These are phyloP conservation scores for Gossypium thurberi DNA, from an alignment of 345 rosid species.

Conservation along the genomic window DNA sequence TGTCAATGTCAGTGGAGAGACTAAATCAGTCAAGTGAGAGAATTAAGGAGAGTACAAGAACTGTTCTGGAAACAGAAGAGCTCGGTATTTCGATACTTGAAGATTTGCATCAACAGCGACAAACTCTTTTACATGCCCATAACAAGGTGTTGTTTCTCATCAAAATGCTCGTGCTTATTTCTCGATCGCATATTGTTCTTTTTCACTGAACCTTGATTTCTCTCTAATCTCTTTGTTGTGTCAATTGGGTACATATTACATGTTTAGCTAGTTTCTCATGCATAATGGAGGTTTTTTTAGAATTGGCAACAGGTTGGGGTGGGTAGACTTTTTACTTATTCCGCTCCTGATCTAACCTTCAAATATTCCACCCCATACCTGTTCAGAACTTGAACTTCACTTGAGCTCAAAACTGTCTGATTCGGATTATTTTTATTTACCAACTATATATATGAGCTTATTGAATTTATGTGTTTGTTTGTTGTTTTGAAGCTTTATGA, in stretches of 20 bases:
- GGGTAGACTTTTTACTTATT: neutral
- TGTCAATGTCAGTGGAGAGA: constrained; percentile 75
- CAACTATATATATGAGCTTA: neutral
- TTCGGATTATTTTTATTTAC: neutral
- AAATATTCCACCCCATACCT: neutral
- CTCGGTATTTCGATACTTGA: constrained; percentile 77
- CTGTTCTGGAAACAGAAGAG: constrained; percentile 84
- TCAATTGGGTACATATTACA: neutral
- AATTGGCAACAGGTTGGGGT: neutral
- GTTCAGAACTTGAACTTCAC: neutral
- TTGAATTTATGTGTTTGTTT: neutral
- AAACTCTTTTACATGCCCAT: constrained; percentile 80
- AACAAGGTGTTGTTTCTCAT: constrained; percentile 23
- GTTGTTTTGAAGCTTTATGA: constrained; percentile 49
- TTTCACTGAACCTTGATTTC: neutral
- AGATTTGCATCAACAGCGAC: constrained; percentile 85
- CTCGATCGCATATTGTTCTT: neutral
- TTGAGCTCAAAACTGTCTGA: neutral
- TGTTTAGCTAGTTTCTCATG: neutral
- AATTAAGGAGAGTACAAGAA: constrained; percentile 82
- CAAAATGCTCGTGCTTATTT: no score
- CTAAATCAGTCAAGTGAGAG: constrained; percentile 66
- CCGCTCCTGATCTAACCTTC: neutral
- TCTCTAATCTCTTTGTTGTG: neutral
- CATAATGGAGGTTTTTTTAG: no score